Evolutionary conservation across 2,329 filamentous ascomycete genomes (phyloP), one percentile per base, ranked within the genome.

Genomic region (Aspergillus awamori): DNA sequence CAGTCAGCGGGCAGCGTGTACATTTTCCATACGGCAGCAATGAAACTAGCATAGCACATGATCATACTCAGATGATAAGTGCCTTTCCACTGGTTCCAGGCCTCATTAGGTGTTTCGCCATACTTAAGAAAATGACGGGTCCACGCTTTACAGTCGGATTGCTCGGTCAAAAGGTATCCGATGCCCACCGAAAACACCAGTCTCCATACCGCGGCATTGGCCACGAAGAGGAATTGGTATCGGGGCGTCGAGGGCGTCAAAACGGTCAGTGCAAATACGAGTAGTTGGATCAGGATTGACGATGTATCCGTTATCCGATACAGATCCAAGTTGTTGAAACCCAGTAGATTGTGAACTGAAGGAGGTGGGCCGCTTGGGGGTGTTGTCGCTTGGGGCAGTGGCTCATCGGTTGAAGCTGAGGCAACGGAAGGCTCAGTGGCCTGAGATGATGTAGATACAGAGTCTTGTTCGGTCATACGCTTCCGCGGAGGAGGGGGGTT

Each of bases 71-170:
- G 83, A 74, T 99, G 92, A 72, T 97, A 97, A 71, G 96, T 87
- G 33, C 90, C 92, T 79, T 97, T 98, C 95, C 95, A 99, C 75
- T 99, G 94, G 59, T 90, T 88, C 95, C 95, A 99, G 4, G 94
- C 94, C 77, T 98, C 95, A 63, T 90, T 89, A 3, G 89, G 89
- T 63, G 86, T 93, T 75, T 98, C 95, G 63, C 95, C 95, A 71
- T 90, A 97, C 76, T 99, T 99, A 79, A 99, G 86, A 74, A 98
- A 99, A 80, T 99, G 95, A 26, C 95, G 88, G 15, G 94, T 98
- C 92, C 95, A 98, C 76, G 90, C 88, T 80, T 98, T 98, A 77
- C 89, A 87, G 71, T 89, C 89, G 20, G 94, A 97, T 77, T 99
- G 95, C 58, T 86, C 84, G 69, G 92, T 88, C 52, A 99, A 85